Conservation (phyloP, 495 filamentous ascomycete genomes). For the Xylaria telfairii region DNA sequence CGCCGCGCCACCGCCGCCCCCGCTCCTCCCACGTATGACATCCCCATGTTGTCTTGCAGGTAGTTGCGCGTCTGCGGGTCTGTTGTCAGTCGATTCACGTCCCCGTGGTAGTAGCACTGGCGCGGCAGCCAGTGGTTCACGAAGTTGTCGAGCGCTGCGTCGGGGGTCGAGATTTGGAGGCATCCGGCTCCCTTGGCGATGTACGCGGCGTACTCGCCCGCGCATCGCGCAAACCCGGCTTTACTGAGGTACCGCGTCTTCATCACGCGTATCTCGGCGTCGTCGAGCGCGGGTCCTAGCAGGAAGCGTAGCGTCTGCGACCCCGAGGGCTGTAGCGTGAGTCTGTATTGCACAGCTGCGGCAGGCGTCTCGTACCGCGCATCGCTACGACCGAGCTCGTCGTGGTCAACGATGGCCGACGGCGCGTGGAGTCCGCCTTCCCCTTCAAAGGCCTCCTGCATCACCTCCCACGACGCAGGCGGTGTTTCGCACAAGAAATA, state of each 20-base stretch:
- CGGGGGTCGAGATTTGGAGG: slow-evolving; percentile 58
- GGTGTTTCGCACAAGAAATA: slow-evolving; percentile 61
- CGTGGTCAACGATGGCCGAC: slow-evolving; percentile 42
- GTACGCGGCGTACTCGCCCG: slow-evolving; percentile 54
- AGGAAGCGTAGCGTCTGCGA: slow-evolving; percentile 58
- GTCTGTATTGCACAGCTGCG: slow-evolving; percentile 59
- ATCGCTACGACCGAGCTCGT: slow-evolving; percentile 49
- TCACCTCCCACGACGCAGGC: slow-evolving; percentile 58
- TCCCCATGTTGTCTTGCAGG: slow-evolving; percentile 66
- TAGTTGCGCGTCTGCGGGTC: slow-evolving; percentile 66
- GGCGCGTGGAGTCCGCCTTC: slow-evolving; percentile 62
- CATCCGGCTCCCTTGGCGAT: slow-evolving; percentile 57
- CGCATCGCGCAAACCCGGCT: slow-evolving; percentile 50
- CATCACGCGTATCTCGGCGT: slow-evolving; percentile 56
- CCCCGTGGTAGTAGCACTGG: slow-evolving; percentile 63
- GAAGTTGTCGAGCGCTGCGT: slow-evolving; percentile 62
- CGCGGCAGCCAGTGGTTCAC: slow-evolving; percentile 65
- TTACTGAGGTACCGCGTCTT: slow-evolving; percentile 56
- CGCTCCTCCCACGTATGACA: slow-evolving; percentile 61
- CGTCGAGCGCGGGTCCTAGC: slow-evolving; percentile 60
- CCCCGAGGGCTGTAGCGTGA: slow-evolving; percentile 40
- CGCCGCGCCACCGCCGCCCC: slow-evolving; percentile 55
- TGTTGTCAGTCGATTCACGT: slow-evolving; percentile 63
- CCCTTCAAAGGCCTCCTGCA: slow-evolving; percentile 60
- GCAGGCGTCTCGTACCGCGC: slow-evolving; percentile 62